Base-by-base conservation (phyloP, 257 asterid species). In the Henckelia pumila region DNA sequence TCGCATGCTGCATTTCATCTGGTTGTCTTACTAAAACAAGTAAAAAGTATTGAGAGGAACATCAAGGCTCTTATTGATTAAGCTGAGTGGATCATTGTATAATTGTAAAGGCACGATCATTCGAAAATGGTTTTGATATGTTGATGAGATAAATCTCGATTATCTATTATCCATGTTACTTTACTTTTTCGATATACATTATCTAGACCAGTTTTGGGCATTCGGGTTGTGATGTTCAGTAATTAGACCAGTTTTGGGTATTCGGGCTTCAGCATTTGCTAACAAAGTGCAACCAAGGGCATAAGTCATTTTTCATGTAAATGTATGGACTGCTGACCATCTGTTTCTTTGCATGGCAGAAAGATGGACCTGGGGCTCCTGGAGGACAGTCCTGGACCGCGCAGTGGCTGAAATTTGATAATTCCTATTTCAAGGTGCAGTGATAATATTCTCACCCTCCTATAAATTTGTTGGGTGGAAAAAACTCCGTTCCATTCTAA, bases 371-470 rank as follows among this genome's bases (percentile, higher is more conserved):
- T 20, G 97, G 99, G 65, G 85, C 86, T 20, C 96, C 99, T 59
- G 97, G 99, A 73, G 99, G 99, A 63, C 96, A 94, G 76, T 94
- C 99, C 40, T 94, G 99, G 99, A 94, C 99, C 7, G 92, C 71
- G 52, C 85, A 87, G 74, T 94, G 97, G 99, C 83, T 94, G 76
- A 84, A 94, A 71, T 94, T 94, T 77, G 97, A 94, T 80, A 91
- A 94, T 79, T 87, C 95, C 61, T 94, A 91, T 81, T 94, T 94
- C 72, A 94, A 86, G 97, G 99, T 88, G 70, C 72, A 26, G 14
- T 37, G 47, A 35, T 57, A 49, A 55, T 9, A 17, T 58, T 44
- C 17, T 29, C 20, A 16, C 58, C n/a, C 62, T 63, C 17, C 73
- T 55, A 44, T 59, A 71, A 62, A 21, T 62, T 49, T 65, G 56